A percentile compares a stretch with the other conserved stretches of the same genome.
Conservation (phyloP, 179 eudicot genomes). For the Actinidia arguta region DNA sequence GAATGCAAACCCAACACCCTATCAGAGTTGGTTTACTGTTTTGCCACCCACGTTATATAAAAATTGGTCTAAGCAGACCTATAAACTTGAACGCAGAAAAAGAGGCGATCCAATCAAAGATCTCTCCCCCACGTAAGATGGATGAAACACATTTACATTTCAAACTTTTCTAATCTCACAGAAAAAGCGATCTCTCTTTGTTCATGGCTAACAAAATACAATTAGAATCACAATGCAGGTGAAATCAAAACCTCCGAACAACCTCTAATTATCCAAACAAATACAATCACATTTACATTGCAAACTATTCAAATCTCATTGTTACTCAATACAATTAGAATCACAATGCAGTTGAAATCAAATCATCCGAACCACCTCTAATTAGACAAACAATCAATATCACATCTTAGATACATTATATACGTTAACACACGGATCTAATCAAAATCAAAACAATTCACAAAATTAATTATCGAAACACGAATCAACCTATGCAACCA, state of each 20-base stretch:
- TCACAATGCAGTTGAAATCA: background rate
- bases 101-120: background rate
- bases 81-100: background rate
- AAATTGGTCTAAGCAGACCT: background rate
- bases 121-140: background rate
- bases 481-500: background rate
- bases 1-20: background rate
- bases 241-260: background rate
- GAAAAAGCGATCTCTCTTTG: background rate
- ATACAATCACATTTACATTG: background rate
- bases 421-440: constrained; percentile 2
- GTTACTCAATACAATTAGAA: no score
- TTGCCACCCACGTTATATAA: background rate
- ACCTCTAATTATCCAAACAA: background rate
- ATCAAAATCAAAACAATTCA: background rate
- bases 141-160: background rate
- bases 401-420: background rate
- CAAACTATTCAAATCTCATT: no score
- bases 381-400: constrained; percentile 3
- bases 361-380: background rate
- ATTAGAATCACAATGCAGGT: background rate
- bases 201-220: background rate
- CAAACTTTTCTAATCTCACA: background rate
- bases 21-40: background rate
- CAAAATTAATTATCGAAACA: background rate